A percentile compares a stretch with the other conserved stretches of the same genome.
These are phyloP conservation scores for Teunomyces panamensis DNA, from an alignment of 805 yeast species.

Conservation along the genomic window DNA sequence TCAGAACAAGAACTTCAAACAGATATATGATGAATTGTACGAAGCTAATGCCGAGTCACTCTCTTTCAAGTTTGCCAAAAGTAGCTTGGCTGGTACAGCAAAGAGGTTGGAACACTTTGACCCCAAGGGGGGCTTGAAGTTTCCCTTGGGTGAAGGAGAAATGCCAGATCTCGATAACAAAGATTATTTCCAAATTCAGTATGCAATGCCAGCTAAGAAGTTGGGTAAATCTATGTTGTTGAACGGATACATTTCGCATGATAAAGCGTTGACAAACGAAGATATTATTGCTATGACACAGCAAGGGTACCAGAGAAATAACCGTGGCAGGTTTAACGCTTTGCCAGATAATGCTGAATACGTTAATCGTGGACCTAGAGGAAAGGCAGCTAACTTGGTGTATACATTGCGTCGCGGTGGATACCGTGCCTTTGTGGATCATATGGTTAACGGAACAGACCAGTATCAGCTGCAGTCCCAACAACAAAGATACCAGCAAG, in stretches of 20 bases:
- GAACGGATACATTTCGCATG: slow-evolving; percentile 70
- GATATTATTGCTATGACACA: slow-evolving; percentile 46
- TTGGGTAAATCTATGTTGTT: slow-evolving; percentile 79
- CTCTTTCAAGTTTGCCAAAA: slow-evolving; percentile 45
- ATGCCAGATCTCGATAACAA: slow-evolving; percentile 44
- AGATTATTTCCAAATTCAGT: slow-evolving; percentile 46
- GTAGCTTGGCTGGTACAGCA: slow-evolving; percentile 61
- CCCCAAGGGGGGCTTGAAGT: slow-evolving; percentile 32
- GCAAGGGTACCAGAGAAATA: slow-evolving; percentile 36
- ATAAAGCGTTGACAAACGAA: slow-evolving; percentile 57
- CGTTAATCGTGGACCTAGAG: slow-evolving; percentile 40
- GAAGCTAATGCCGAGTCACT: slow-evolving; percentile 23
- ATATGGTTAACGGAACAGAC: slow-evolving; percentile 8
- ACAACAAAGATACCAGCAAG: slow-evolving; percentile 11
- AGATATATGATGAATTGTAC: slow-evolving; percentile 39
- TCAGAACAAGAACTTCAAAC: slow-evolving; percentile 49
- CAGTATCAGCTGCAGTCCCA: slow-evolving; percentile 8
- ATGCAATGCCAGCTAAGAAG: slow-evolving; percentile 57
- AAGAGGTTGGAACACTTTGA: slow-evolving; percentile 32
- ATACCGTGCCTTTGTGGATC: slow-evolving; percentile 27
- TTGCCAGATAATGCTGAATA: slow-evolving; percentile 33
- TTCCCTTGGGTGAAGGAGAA: slow-evolving; percentile 47
- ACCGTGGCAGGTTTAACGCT: slow-evolving; percentile 24
- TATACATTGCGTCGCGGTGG: slow-evolving; percentile 40
- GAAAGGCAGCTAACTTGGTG: slow-evolving; percentile 26